A percentile compares a stretch with the other conserved stretches of the same genome.
Evolutionary conservation across 495 filamentous ascomycete genomes (phyloP).

Genomic region (Hypoxylon crocopeplum): DNA sequence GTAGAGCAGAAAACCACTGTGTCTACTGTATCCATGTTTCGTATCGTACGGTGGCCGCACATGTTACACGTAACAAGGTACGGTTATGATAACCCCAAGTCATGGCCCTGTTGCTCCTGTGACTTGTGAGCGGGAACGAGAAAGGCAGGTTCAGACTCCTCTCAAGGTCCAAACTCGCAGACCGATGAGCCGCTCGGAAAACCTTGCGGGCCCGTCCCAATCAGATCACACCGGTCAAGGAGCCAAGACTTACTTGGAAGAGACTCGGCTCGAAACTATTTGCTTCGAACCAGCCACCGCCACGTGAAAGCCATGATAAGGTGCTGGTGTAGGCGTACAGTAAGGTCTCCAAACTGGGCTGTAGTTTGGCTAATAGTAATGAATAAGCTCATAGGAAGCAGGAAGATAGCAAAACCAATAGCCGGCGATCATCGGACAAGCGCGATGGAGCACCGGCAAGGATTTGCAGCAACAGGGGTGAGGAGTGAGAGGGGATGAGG

Average conservation of each 20-base stretch:
- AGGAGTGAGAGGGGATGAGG: conserved; percentile 18
- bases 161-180: conserved; percentile 30
- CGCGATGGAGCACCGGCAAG: conserved; percentile 37
- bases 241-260: conserved; percentile 20
- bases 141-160: conserved; percentile 27
- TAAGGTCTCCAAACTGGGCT: background rate
- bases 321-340: background rate
- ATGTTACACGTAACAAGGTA: conserved; percentile 32
- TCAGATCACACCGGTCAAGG: conserved; percentile 28
- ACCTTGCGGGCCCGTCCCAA: conserved; percentile 19
- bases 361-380: conserved; percentile 12
- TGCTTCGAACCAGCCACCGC: conserved; percentile 32
- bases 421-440: conserved; percentile 45
- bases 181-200: conserved; percentile 32
- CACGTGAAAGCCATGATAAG: conserved; percentile 34
- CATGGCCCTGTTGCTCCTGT: conserved; percentile 16
- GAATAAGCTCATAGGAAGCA: conserved; percentile 38
- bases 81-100: background rate
- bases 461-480: conserved; percentile 31
- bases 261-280: conserved; percentile 31
- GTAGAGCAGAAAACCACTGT: conserved; percentile 2
- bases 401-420: conserved; percentile 39
- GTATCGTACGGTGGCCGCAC: conserved; percentile 6
- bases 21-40: conserved; percentile 10
- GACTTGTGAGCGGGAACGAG: conserved; percentile 19